A percentile compares a stretch with the other conserved stretches of the same genome.
phyloP scores from a whole-genome alignment of 1,139 yeast genomes.

The Spencermartinsiella ligniputridi region DNA sequence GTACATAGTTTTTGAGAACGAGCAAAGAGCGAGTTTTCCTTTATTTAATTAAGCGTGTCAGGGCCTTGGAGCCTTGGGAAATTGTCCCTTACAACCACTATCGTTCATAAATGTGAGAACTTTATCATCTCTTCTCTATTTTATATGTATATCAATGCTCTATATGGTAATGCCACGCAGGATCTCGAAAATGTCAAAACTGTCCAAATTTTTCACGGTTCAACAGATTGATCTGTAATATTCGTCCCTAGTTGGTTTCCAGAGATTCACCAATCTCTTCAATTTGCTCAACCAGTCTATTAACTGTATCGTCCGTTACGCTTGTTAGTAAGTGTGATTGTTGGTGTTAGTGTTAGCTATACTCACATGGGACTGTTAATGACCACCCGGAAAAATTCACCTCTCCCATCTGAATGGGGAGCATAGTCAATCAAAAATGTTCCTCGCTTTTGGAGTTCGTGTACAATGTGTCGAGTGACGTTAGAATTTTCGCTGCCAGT shows the following conservation, averaged over 20 bases:
- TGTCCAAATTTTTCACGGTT: too few relatives aligned
- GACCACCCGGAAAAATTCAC: constrained; percentile 83
- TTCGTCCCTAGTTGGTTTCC: too few relatives aligned
- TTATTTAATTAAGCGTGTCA: constrained; percentile 5
- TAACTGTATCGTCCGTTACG: constrained; percentile 41
- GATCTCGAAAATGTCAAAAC: too few relatives aligned
- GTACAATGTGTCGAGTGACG: constrained; percentile 60
- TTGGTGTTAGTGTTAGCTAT: constrained; percentile 15
- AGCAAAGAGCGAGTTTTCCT: background rate
- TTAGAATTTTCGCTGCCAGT: constrained; percentile 44
- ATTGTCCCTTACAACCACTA: too few relatives aligned
- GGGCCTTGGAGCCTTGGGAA: too few relatives aligned
- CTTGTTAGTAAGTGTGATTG: too few relatives aligned
- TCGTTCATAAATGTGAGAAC: too few relatives aligned
- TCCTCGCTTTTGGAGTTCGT: constrained; percentile 57
- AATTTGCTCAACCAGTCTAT: constrained; percentile 38
- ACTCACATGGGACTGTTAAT: constrained; percentile 61
- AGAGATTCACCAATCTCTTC: constrained; percentile 25
- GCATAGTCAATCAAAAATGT: constrained; percentile 74
- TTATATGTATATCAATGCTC: too few relatives aligned
- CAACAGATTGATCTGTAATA: too few relatives aligned
- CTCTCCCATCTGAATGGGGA: constrained; percentile 56
- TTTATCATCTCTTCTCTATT: too few relatives aligned
- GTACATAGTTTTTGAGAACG: constrained; percentile 6
- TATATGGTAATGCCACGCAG: too few relatives aligned